A percentile compares a stretch with the other conserved stretches of the same genome.
Evolutionary conservation across 2,329 filamentous ascomycete genomes (phyloP).

Genomic region (Myriangium duriaei): DNA sequence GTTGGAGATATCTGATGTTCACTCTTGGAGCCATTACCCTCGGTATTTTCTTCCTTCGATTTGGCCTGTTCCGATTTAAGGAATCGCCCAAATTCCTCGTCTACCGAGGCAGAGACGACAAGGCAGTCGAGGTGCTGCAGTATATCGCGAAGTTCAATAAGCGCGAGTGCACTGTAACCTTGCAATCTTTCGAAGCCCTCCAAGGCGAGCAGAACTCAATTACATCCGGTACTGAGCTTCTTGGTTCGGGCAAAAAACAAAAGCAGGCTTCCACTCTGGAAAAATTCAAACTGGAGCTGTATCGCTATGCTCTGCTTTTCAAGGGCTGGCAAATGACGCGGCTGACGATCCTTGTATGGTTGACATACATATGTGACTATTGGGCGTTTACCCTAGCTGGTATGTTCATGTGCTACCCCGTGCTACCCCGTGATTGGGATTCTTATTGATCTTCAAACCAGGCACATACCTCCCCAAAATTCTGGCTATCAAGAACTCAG

Average conservation of each 20-base stretch:
- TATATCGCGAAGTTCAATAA: slow-evolving; percentile 33
- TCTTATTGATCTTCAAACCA: slow-evolving; percentile 13
- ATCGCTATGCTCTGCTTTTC: slow-evolving; percentile 35
- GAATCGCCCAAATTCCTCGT: slow-evolving; percentile 51
- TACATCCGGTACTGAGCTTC: slow-evolving; percentile 17
- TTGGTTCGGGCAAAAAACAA: slow-evolving; percentile 23
- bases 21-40: slow-evolving; percentile 30
- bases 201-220: slow-evolving; percentile 21
- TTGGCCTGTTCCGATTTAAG: slow-evolving; percentile 42
- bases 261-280: slow-evolving; percentile 19
- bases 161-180: slow-evolving; percentile 21
- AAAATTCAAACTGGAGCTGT: slow-evolving; percentile 29
- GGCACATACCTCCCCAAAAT: slow-evolving; percentile 39
- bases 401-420: slow-evolving; percentile 13
- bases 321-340: slow-evolving; percentile 29
- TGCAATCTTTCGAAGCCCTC: slow-evolving; percentile 26
- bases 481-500: slow-evolving; percentile 40
- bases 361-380: slow-evolving; percentile 40
- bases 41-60: slow-evolving; percentile 38
- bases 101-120: slow-evolving; percentile 38
- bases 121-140: slow-evolving; percentile 36
- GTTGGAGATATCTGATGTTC: slow-evolving; percentile 34
- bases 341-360: slow-evolving; percentile 37
- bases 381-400: slow-evolving; percentile 38
- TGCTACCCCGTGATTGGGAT: too few relatives aligned